Base-by-base conservation (phyloP, 2,329 filamentous ascomycete genomes). In the Curvularia spicifera region DNA sequence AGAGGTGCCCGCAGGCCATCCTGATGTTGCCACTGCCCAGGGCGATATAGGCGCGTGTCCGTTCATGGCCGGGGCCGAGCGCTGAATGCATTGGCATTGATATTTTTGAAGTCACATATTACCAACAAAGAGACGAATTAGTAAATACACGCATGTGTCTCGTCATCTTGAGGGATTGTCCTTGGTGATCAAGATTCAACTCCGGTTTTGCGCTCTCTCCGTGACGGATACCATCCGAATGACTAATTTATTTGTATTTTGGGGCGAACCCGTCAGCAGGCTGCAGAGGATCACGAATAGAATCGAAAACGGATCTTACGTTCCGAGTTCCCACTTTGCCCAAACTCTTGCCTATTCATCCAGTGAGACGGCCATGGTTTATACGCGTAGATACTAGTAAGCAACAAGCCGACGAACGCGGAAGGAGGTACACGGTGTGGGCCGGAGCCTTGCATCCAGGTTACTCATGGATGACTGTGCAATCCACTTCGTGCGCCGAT, bases 1-100 rank as follows among this genome's bases (percentile, higher is more conserved):
- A 9, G 39, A 61, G 40, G n/a, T 65, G 15, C 60, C 63, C 12
- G 53, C 48, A 46, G 57, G 48, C 3, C 61, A 65, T 52, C 49
- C 60, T 15, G 39, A 42, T 22, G 51, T 64, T 9, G 13, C 51
- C 54, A 44, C 51, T 20, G 37, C 26, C 12, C 44, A 51, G 13
- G 54, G 15, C 29, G 51, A 46, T 35, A 55, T 12, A 10, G 60
- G 52, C 1, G 54, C 45, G 2, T 66, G 63, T 47, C 63, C 61
- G 26, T 59, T 66, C 29, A 60, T 63, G 53, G 20, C 53, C 24
- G 46, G 48, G 33, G 39, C 31, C 13, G 10, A 10, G 12, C 31
- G 13, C 13, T 37, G 13, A 48, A 31, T 28, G 20, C 9, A 20
- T 18, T 28, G 26, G 26, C 26, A 28, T 8, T 28, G 26, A 28